phyloP scores from a whole-genome alignment of 2,329 filamentous ascomycete genomes.

The Chalara sp. region DNA sequence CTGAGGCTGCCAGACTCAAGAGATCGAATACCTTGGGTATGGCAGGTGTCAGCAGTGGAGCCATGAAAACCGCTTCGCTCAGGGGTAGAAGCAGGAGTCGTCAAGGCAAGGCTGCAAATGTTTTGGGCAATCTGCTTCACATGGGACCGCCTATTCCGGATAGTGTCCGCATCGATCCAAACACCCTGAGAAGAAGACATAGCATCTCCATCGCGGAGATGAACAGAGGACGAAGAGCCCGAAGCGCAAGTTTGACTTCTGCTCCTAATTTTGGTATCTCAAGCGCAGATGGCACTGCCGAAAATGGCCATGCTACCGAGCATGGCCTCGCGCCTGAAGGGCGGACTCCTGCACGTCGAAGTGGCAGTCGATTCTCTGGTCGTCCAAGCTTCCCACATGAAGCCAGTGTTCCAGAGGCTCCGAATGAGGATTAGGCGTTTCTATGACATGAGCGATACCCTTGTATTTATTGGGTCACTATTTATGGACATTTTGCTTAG shows the following conservation, averaged over 20 bases:
- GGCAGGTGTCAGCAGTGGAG: constrained; percentile 7
- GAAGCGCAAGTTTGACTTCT: neutral
- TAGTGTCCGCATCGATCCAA: constrained; percentile 11
- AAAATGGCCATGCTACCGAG: neutral
- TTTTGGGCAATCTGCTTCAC: constrained; percentile 24
- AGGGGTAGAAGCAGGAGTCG: constrained; percentile 9
- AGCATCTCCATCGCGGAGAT: neutral
- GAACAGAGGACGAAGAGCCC: neutral
- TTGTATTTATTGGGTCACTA: no score
- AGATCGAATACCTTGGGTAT: constrained; percentile 8
- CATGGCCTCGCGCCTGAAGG: no score
- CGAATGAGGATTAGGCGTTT: neutral
- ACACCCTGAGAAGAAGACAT: neutral
- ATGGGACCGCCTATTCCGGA: constrained; percentile 26
- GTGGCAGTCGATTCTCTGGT: neutral
- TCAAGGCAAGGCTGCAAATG: constrained; percentile 12
- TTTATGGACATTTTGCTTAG: no score
- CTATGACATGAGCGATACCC: no score
- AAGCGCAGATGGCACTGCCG: neutral
- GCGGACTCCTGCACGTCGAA: neutral
- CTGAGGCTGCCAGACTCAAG: constrained; percentile 31
- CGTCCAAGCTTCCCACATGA: neutral
- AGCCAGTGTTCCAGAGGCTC: neutral
- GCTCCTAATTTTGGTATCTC: neutral
- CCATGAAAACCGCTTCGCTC: constrained; percentile 8